Base-by-base conservation (phyloP, 2,329 filamentous ascomycete genomes). In the Aureobasidium sp. region DNA sequence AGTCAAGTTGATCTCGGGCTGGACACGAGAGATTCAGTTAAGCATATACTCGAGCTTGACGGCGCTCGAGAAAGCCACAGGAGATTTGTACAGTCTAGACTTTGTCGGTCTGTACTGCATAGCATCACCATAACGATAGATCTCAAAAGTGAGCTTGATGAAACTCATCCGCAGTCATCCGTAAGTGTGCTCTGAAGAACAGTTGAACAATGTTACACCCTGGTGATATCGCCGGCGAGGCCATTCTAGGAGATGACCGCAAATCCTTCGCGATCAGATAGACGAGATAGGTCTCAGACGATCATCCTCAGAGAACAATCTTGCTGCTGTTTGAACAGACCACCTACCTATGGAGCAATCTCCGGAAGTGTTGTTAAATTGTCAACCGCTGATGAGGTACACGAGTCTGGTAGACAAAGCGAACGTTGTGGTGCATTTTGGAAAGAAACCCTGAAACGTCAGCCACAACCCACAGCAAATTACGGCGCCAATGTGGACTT, bases 121-220 rank as follows among this genome's bases (percentile, higher is more conserved):
- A 20, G 5, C 24, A 44, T 20, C 41, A 44, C 41, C 41, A 44
- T 2, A 13, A 26, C 20, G 15, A 55, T 55, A 26, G 26, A 26
- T 41, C 4, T 46, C 17, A 12, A 24, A 8, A 17, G 10, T 46
- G 20, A 36, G 6, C 29, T 26, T 27, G 10, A 36, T 57, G 53
- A 57, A 57, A 57, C 53, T 34, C 29, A 57, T n/a, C 53, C 53
- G 41, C 46, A 12, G 27, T 57, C 53, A 9, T 32, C 51, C 51
- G 53, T 9, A 20, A 32, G 39, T 24, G 26, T 8, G n/a, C 39
- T 57, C 9, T 15, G 15, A 9, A 26, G 26, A 17, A 29, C 1
- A 13, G 44, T 20, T 46, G 53, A 24, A 24, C 43, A 41, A 26
- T 13, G 26, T 34, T 24, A 20, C 26, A 12, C 12, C 34, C 8